Evolutionary conservation across 2,329 filamentous ascomycete species (phyloP).

Genomic region (Botrytis deweyae): DNA sequence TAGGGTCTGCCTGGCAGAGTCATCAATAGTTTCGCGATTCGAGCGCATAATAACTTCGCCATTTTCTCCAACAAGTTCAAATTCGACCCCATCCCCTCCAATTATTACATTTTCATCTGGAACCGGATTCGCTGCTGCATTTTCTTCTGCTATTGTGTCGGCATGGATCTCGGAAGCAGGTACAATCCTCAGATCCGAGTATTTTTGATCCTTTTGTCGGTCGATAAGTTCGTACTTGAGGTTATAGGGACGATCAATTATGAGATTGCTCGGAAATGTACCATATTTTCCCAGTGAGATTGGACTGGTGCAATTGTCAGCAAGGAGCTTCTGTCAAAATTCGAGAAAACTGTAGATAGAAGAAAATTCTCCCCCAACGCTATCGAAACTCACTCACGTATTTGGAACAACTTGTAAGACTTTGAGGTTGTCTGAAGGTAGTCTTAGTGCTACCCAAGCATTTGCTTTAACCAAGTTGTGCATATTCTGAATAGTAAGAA

Average conservation of each 20-base stretch:
- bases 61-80: conserved; percentile 48
- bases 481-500: conserved; percentile 29
- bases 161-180: conserved; percentile 79
- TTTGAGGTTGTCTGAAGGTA: conserved; percentile 58
- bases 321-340: background rate
- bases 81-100: conserved; percentile 46
- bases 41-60: conserved; percentile 55
- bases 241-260: conserved; percentile 88
- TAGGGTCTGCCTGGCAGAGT: conserved; percentile 70
- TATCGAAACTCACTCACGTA: conserved; percentile 49
- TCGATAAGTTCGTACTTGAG: conserved; percentile 89
- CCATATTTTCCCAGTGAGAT: conserved; percentile 93
- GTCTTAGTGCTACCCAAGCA: conserved; percentile 58
- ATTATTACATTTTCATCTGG: conserved; percentile 46
- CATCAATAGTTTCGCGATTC: conserved; percentile 59
- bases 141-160: conserved; percentile 63
- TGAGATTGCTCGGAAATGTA: conserved; percentile 81
- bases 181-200: conserved; percentile 73
- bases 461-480: conserved; percentile 52
- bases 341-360: conserved; percentile 6
- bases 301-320: conserved; percentile 53
- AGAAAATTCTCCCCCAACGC: conserved; percentile 30
- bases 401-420: conserved; percentile 60
- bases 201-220: conserved; percentile 60
- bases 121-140: conserved; percentile 44